Percentiles rank a stretch among this genome's conserved stretches.
Conservation (phyloP, 495 filamentous ascomycete genomes). For the Neurospora pannonica region DNA sequence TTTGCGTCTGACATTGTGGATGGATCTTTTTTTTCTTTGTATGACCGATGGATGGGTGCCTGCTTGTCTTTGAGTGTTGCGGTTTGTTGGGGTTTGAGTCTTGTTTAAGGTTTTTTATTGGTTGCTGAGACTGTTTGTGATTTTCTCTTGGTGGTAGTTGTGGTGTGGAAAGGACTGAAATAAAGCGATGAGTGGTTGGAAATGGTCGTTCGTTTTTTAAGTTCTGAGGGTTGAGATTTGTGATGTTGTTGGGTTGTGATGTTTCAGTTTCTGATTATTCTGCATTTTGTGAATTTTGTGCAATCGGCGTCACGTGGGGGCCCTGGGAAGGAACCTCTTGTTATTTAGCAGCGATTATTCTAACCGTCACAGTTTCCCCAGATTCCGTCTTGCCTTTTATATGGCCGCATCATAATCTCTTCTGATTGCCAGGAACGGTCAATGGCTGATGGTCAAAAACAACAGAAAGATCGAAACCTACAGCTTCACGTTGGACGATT, state of each 20-base stretch:
- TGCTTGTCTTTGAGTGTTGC: background rate
- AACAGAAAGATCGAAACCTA: background rate
- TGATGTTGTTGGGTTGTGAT: background rate
- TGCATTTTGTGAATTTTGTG: background rate
- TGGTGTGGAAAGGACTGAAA: background rate
- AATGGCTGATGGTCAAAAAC: background rate
- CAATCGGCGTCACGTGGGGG: background rate
- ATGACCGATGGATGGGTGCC: no score
- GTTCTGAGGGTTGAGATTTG: background rate
- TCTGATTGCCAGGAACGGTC: background rate
- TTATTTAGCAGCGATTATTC: no score
- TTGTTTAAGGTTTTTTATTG: background rate
- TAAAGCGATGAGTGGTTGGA: background rate
- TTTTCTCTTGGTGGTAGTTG: background rate
- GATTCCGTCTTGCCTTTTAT: no score
- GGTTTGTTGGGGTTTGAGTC: background rate
- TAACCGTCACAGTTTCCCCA: no score
- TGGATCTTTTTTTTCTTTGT: background rate
- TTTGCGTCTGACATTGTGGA: background rate
- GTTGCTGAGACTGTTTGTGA: background rate
- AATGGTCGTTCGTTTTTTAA: background rate
- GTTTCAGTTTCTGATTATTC: background rate
- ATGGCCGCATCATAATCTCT: background rate
- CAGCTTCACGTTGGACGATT: background rate
- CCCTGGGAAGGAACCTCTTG: background rate